Evolutionary conservation across 2,329 filamentous ascomycete genomes (phyloP).

Genomic region (Colletotrichum lentis): DNA sequence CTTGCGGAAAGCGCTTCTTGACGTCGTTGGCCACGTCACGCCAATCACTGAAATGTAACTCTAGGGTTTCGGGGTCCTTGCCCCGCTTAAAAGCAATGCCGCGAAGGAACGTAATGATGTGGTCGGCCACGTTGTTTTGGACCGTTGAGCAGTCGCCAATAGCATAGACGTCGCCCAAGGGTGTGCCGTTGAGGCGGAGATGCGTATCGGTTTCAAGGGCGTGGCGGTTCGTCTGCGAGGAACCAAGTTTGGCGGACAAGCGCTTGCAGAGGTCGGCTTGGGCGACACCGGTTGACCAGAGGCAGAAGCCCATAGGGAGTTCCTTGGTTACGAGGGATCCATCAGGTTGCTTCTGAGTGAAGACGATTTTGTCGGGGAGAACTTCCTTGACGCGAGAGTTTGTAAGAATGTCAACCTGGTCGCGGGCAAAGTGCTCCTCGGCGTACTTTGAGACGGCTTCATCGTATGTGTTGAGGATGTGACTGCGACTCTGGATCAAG

Average conservation of each 20-base stretch:
- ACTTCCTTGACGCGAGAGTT: constrained; percentile 95
- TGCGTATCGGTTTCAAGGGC: constrained; percentile 95
- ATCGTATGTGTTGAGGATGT: constrained; percentile 98
- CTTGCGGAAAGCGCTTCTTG: constrained; percentile 89
- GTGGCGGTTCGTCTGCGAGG: constrained; percentile 83
- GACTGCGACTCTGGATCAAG: constrained; percentile 90
- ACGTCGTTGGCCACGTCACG: constrained; percentile 83
- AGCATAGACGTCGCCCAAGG: constrained; percentile 93
- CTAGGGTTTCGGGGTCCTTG: constrained; percentile 86
- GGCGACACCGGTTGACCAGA: constrained; percentile 96
- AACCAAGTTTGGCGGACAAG: constrained; percentile 78
- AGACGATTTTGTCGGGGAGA: constrained; percentile 81
- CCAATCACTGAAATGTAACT: constrained; percentile 90
- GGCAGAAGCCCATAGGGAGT: constrained; percentile 91
- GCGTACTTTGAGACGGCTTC: constrained; percentile 92
- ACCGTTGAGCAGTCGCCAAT: constrained; percentile 97
- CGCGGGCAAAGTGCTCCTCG: constrained; percentile 87
- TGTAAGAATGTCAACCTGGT: constrained; percentile 89
- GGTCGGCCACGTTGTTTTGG: constrained; percentile 94
- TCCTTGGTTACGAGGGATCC: constrained; percentile 86
- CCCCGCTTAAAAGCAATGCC: constrained; percentile 91
- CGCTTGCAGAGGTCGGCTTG: constrained; percentile 83
- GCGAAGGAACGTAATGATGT: constrained; percentile 89
- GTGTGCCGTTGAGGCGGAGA: constrained; percentile 85
- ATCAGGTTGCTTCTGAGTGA: constrained; percentile 80